Base-by-base conservation (phyloP, 2,329 filamentous ascomycete genomes). In the Nemania bipapillata region DNA sequence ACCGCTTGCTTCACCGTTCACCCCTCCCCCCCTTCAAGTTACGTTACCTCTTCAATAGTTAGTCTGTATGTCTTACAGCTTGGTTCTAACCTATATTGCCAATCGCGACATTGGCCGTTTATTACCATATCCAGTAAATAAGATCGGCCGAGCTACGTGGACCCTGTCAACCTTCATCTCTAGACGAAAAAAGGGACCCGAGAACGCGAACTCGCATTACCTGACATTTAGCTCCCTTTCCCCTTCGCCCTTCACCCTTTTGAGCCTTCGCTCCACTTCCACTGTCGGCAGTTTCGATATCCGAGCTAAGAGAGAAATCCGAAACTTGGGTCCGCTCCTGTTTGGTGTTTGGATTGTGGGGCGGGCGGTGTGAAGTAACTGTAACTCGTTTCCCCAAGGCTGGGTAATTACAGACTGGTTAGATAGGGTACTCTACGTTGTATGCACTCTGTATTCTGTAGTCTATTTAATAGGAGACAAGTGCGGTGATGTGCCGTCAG, bases 91-190 rank as follows among this genome's bases (percentile, higher is more conserved):
- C 15, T 45, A 45, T 45, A 45, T 17, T n/a, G 40, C 40, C 20
- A 45, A 45, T 45, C 22, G 24, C 30, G 17, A 54, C 20, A n/a
- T 26, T 42, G 11, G 24, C 15, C 22, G 20, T 52, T 47, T 37
- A 57, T 67, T 67, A 63, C 65, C 37, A n/a, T 6, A 54, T 63
- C 54, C 9, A 50, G 65, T 62, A 67, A 67, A 67, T 24, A 54
- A 67, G 30, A 62, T 66, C 11, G n/a, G 35, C 53, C 12, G 5
- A 53, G 42, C 58, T 45, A 45, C 40, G 40, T 42, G 63, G 63
- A n/a, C 30, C 49, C 56, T 26, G 37, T 40, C 47, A 11, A 49
- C 22, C 4, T n/a, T 24, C 7, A 8, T 17, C 8, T 42, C 6
- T 42, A 30, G 17, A 20, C 32, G 7, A 50, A 60, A 42, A 42